These are phyloP conservation scores for Aspergillus mulundensis DNA, from an alignment of 495 filamentous ascomycete species.

Conservation along the genomic window DNA sequence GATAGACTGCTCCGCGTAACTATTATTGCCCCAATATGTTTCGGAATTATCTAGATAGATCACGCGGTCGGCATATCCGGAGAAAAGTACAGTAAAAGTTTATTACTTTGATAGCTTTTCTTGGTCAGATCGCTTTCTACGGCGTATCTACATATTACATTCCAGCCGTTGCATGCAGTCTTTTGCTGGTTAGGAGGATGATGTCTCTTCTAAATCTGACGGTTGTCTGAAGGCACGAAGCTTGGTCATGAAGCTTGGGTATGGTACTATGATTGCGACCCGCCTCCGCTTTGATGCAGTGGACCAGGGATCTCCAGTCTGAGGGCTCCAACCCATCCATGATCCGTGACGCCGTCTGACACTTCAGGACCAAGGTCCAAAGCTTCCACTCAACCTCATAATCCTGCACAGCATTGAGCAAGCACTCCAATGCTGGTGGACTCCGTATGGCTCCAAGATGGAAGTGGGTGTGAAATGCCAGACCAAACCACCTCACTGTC, in stretches of 20 bases:
- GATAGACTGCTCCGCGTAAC: too few relatives aligned
- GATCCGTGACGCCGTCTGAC: neutral
- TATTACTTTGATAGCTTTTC: too few relatives aligned
- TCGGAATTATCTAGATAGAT: neutral
- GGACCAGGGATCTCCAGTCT: neutral
- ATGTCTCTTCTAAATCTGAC: neutral
- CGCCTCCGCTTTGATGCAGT: neutral
- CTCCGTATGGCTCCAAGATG: neutral
- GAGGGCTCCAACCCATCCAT: neutral
- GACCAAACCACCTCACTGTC: conserved; percentile 1
- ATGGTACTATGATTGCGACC: neutral
- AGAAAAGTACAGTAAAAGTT: too few relatives aligned
- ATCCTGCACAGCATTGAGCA: too few relatives aligned
- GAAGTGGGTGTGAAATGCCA: neutral
- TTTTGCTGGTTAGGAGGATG: neutral
- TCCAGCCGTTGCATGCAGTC: neutral
- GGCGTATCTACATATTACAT: neutral
- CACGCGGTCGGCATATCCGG: too few relatives aligned
- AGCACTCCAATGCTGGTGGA: neutral
- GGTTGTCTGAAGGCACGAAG: too few relatives aligned
- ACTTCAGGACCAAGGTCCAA: neutral
- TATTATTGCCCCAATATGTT: too few relatives aligned
- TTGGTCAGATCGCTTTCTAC: too few relatives aligned
- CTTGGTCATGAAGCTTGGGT: neutral
- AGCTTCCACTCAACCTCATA: neutral